Conservation (phyloP, 805 yeast genomes). For the Yamadazyma laniorum region DNA sequence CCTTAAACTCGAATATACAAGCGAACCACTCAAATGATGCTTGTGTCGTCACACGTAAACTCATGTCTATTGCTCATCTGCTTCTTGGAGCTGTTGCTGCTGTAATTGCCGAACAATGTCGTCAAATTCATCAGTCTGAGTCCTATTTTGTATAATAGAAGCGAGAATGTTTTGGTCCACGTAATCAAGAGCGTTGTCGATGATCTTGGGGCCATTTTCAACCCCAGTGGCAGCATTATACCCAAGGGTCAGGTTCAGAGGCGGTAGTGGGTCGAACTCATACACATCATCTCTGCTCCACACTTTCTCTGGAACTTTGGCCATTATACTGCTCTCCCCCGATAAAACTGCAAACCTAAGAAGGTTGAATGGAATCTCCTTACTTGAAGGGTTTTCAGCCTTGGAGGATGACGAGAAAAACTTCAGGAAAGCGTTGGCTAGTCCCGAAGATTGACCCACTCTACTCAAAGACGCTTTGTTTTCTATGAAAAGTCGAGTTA, state of each 20-base stretch:
- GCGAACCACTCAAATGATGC: too few relatives aligned
- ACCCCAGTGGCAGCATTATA: constrained; percentile 41
- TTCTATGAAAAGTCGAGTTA: constrained; percentile 24
- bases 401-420: constrained; percentile 14
- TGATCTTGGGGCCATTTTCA: constrained; percentile 14
- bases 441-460: constrained; percentile 1
- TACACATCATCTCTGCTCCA: constrained; percentile 62
- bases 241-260: constrained; percentile 29
- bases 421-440: constrained; percentile 15
- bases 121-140: constrained; percentile 25
- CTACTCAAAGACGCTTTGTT: not conserved
- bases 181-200: constrained; percentile 38
- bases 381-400: constrained; percentile 2
- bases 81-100: constrained; percentile 2
- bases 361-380: constrained; percentile 57
- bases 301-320: constrained; percentile 57
- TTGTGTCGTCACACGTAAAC: too few relatives aligned
- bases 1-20: too few relatives aligned
- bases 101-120: constrained; percentile 23
- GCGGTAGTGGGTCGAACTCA: constrained; percentile 76
- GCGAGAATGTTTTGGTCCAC: constrained; percentile 49
- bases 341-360: constrained; percentile 67
- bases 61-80: too few relatives aligned
- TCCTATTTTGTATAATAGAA: constrained; percentile 37
- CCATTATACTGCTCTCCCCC: constrained; percentile 70